Percentiles rank a stretch among this genome's conserved stretches.
phyloP scores from a whole-genome alignment of 495 filamentous ascomycete genomes.

The Tuber microsphaerosporum region DNA sequence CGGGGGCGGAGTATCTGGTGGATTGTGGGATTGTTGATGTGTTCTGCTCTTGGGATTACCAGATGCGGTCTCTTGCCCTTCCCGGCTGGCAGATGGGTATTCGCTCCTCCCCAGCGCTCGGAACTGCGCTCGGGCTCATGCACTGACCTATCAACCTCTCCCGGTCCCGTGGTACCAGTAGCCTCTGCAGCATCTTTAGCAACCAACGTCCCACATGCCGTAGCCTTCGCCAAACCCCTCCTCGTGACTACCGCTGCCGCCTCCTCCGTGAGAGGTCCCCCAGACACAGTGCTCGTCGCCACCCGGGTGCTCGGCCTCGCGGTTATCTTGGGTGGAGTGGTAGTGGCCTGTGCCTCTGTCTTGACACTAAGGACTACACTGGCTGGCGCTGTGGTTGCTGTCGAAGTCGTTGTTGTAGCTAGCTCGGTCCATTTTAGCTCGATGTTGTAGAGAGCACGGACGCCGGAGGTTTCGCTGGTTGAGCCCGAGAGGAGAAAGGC shows the following conservation, averaged over 20 bases:
- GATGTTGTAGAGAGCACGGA: slow-evolving; percentile 25
- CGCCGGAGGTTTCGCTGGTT: slow-evolving; percentile 17
- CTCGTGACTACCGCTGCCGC: background rate
- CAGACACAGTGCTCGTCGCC: background rate
- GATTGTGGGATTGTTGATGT: background rate
- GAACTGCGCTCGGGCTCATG: background rate
- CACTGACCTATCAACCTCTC: background rate
- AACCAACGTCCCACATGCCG: background rate
- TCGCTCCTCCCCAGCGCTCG: background rate
- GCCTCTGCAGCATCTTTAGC: background rate
- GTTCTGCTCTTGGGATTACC: background rate
- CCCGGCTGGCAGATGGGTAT: background rate
- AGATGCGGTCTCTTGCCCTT: background rate
- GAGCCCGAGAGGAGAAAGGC: slow-evolving; percentile 31
- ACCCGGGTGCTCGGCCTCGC: background rate
- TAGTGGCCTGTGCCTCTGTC: background rate
- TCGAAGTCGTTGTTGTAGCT: background rate
- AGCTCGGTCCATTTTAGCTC: slow-evolving; percentile 18
- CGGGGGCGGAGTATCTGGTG: background rate
- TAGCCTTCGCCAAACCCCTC: background rate
- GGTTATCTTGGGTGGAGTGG: background rate
- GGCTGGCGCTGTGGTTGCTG: background rate
- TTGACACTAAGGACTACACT: background rate
- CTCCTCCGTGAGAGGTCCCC: background rate
- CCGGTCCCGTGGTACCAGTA: background rate